Evolutionary conservation across 140 eudicot species (phyloP), one percentile per base, ranked within the genome.

Genomic region (Cichorium intybus): DNA sequence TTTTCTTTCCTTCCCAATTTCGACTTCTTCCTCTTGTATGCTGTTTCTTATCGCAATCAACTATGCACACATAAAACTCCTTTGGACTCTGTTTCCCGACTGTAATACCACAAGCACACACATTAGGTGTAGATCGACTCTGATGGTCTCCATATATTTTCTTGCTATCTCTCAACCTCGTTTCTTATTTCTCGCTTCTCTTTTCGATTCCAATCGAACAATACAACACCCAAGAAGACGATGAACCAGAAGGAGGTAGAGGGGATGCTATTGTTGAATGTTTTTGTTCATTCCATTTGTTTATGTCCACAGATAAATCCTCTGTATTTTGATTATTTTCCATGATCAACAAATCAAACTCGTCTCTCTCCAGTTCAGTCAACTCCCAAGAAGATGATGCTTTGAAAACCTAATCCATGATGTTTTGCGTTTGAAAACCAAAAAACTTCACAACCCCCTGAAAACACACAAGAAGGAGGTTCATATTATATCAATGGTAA

Each of bases 361-460:
- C 78, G 16, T 77, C 78, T 29, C 43, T 53, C 33, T 66, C 82
- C 23, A 72, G 68, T 12, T 69, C 86, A 69, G 62, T 47, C 7
- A 77, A 64, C 26, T 81, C 86, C 86, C 86, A 81, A 27, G 74
- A 33, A 56, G 81, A 81, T 28, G 72, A 77, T 29, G 75, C 50
- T 52, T 63, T 48, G 68, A 77, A 58, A 20, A 48, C 68, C 83
- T 80, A 73, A 17, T 77, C 87, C 87, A 81, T 81, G 17, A 58
- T 62, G 27, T 57, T 61, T 34, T 12, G 15, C 60, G 41, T 62
- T 24, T 55, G 35, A 27, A 10, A 70, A 14, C 43, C 15, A 55
- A 14, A 43, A 39, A 12, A 39, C 46, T 39, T 39, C 46, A 39
- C 1, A 31, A 0, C 7, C 1, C n/a, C 37, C 46, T 39, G 16